A percentile compares a stretch with the other conserved stretches of the same genome.
These are phyloP conservation scores for Bremia lactucae DNA, from an alignment of 352 stramenopile species.

Conservation along the genomic window DNA sequence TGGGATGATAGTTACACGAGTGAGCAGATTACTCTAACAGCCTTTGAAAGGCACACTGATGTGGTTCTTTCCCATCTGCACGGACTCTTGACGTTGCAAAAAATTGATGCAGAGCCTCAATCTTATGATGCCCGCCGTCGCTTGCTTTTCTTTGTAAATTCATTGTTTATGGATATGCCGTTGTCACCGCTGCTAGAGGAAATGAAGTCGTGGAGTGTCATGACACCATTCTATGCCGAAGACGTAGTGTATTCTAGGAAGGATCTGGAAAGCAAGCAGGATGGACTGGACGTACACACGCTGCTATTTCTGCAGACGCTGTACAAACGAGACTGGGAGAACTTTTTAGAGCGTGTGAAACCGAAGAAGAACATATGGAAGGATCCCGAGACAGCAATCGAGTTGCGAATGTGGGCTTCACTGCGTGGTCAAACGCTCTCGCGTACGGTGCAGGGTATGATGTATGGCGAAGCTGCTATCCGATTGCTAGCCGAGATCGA, in stretches of 20 bases:
- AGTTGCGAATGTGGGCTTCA: slow-evolving; percentile 96
- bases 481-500: slow-evolving; percentile 95
- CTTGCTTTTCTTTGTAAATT: slow-evolving; percentile 98
- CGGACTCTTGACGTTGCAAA: slow-evolving; percentile 92
- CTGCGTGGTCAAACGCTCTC: slow-evolving; percentile 95
- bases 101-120: slow-evolving; percentile 94
- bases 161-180: slow-evolving; percentile 99
- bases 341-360: slow-evolving; percentile 94
- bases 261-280: slow-evolving; percentile 93
- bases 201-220: slow-evolving; percentile 98
- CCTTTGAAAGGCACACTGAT: slow-evolving; percentile 70
- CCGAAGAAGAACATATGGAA: slow-evolving; percentile 91
- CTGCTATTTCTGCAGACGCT: slow-evolving; percentile 91
- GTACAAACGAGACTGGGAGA: slow-evolving; percentile 97
- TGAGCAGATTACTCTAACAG: slow-evolving; percentile 86
- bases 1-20: slow-evolving; percentile 97
- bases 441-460: slow-evolving; percentile 97
- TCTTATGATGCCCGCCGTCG: slow-evolving; percentile 93
- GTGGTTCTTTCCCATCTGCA: slow-evolving; percentile 86
- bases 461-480: slow-evolving; percentile 98
- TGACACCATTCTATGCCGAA: slow-evolving; percentile 98
- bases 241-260: slow-evolving; percentile 95
- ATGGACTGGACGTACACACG: slow-evolving; percentile 86
- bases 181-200: slow-evolving; percentile 92
- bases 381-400: slow-evolving; percentile 66